Base-by-base conservation (phyloP, 768 basidiomycete genomes). In the Lactarius sp. region DNA sequence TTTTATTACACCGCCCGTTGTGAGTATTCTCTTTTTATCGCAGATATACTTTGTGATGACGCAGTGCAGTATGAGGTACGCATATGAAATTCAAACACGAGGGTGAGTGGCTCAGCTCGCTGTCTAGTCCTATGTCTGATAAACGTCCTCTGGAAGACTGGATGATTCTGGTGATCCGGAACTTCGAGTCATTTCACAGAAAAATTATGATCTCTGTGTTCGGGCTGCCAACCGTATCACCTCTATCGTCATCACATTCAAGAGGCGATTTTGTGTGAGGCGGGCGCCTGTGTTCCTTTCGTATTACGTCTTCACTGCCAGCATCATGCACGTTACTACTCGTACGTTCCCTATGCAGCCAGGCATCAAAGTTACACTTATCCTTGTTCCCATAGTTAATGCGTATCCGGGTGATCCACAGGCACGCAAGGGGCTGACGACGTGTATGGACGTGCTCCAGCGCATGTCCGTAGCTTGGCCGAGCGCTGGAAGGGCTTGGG, bases 141-240 rank as follows among this genome's bases (percentile, higher is more conserved):
- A 20, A 20, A 53, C 59, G 14, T 16, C 41, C 12, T 4, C 10
- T 9, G 33, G 36, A 60, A 66, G 56, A 18, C 33, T 42, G 37
- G 78, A 79, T 53, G 76, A 71, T 16, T 67, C 71, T 2, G 82
- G 83, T 39, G 86, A 87, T 39, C 70, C 76, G 0, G 86, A 87
- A n/a, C 73, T 72, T 4, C 78, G 81, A 46, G 78, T 79, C 27
- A 77, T 78, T 39, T 80, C 85, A 31, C 82, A 83, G 69, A 86
- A 84, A 70, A 83, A 81, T 69, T 87, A 87, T 61, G 88, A 90
- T 69, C 76, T 90, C 12, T 90, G 90, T 73, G 83, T 84, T 31
- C 80, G 79, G 12, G 90, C 90, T 34, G 88, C 90, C n/a, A 89
- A 88, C 67, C 85, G 88, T 65, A 88, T 92, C 64, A 85, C 87